Evolutionary conservation across 2,329 filamentous ascomycete genomes (phyloP), one percentile per base, ranked within the genome.

Genomic region (Mariannaea elegans): DNA sequence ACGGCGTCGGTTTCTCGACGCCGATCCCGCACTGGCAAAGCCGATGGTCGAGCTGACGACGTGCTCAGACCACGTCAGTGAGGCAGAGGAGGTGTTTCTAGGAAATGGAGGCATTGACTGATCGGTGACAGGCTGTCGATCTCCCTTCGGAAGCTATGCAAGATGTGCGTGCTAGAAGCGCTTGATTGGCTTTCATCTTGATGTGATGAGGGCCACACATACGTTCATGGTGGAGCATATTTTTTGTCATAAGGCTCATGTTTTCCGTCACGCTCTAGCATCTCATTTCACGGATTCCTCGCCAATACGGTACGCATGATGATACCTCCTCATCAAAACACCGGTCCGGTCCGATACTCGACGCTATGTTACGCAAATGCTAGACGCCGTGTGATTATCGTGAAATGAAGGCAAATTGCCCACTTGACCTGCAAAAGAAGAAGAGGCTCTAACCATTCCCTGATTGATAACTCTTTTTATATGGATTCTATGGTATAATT

Each of bases 401-500:
- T 47, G 54, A 21, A 45, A 61, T 56, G 47, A 41, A 52, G 24
- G 23, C 42, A 42, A 24, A 18, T 29, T 44, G 10, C 27, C 53
- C 52, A 51, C 57, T 39, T 16, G 12, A 21, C 27, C 21, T 32
- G 21, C 4, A 27, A 44, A 48, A 59, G 61, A 68, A 56, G 57
- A 48, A 53, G 57, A 66, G 48, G 63, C 61, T 68, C 61, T 60
- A 47, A 36, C 56, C 56, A 46, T 63, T 63, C 65, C 65, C 59
- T 68, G 67, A 66, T 69, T 63, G 57, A 63, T 56, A 63, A 64
- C 54, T 67, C 38, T 56, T 61, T 38, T 23, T 27, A 59, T 59
- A 57, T 65, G 65, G 65, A 68, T 67, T 56, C 65, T 29, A 62
- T 69, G 59, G 56, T 65, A 69, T 69, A 70, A 70, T 70, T 65